Evolutionary conservation across 192 early-diverging fungal genomes (phyloP), one percentile per base, ranked within the genome.

Genomic region (Mortierella claussenii): DNA sequence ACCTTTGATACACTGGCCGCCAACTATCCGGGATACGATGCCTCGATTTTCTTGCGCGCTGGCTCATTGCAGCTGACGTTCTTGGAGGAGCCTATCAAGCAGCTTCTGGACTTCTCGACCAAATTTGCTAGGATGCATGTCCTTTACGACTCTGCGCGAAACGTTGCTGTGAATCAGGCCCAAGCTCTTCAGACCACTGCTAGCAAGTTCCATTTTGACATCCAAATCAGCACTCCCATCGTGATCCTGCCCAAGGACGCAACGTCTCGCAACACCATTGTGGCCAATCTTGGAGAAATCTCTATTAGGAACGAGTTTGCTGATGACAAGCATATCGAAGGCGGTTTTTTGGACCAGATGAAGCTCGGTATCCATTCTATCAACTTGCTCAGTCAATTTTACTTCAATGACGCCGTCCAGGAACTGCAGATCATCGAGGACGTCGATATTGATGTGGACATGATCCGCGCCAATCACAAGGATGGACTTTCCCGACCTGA

Each of bases 61-160:
- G 92, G 92, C 2, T 94, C 97, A 4, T 86, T 94, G 27, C 88
- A 86, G 46, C 51, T 97, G 44, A 90, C 87, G 2, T 98, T 94
- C 74, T 63, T 95, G 13, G 92, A 95, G 59, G 83, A 91, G 24
- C 86, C 93, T 26, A 80, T 95, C 42, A 66, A 74, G 23, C 85
- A 90, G 46, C 75, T 98, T 5, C 83, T 94, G 65, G 85, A 82
- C 27, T 99, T 89, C 68, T 85, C 94, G 2, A 91, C 87, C 57
- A 89, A 96, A 64, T 97, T 98, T 81, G 86, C 90, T 0, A 83
- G 90, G 27, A 95, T 98, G 94, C 91, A 96, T 59, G 84, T 83
- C 27, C 55, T 96, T 9, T 90, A 94, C 69, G 97, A 98, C 62
- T 83, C 88, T n/a, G 97, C 97, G 2, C 81, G 97, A 0, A 83